Evolutionary conservation across 1,139 yeast genomes (phyloP), one percentile per base, ranked within the genome.

Genomic region (Chernovozyma sophiae-reginae): DNA sequence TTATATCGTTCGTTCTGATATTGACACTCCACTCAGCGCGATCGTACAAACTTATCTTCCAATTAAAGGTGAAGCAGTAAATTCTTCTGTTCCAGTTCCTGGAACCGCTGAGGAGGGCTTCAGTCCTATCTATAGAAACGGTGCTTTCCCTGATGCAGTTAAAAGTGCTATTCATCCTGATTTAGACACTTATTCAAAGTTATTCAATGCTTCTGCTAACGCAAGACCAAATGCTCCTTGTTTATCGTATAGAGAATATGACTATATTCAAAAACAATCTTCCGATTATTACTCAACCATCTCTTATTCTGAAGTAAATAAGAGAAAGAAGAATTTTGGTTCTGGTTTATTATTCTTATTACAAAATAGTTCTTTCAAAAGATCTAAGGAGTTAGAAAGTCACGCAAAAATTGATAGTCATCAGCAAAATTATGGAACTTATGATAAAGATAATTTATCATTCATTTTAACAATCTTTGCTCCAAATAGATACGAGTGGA

Each of bases 281-380:
- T 53, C 43, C 8, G 46, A 44, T 24, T 48, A 20, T n/a, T 85
- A 75, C 57, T 60, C 61, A 22, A 82, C 66, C 59, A 65, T 72
- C 42, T 55, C 73, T 5, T 81, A 71, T 51, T 46, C 45, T 12
- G 55, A 66, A 32, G 63, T 76, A 8, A 58, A 61, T 24, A 43
- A 53, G 31, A 64, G 80, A 36, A 69, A 74, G 38, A 57, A 60
- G 37, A 58, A 73, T 36, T 63, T 84, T 32, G 94, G 89, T 6
- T 62, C 86, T 2, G 95, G 94, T 12, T 50, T 85, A 25, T 65
- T 79, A 45, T 67, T 75, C 34, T 56, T 76, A 11, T 71, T 79
- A 38, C 53, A 55, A 25, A 47, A 53, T 36, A 61, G 54, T 36
- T 65, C 64, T 5, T 68, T 38, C 44, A 54, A 57, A 39, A 42